Base-by-base conservation (phyloP, 805 yeast species). In the Lachancea mirantina region DNA sequence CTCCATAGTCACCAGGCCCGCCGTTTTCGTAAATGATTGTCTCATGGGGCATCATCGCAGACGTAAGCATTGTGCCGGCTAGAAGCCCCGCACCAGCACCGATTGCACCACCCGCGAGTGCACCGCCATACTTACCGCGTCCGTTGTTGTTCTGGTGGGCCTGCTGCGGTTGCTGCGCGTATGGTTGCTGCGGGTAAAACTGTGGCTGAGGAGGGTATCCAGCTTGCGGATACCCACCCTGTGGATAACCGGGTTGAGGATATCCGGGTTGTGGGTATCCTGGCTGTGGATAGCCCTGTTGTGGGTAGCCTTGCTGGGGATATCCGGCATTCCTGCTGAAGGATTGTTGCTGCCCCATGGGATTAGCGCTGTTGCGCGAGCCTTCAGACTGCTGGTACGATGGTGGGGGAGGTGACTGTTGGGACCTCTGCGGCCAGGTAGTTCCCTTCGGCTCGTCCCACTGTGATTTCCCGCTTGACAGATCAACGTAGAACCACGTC, bases 381-480 rank as follows among this genome's bases (percentile, higher is more conserved):
- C 29, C 30, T 14, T 30, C 43, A 15, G 42, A 47, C 15, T 23
- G 46, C 14, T 32, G 43, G 13, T 38, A 38, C 28, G 32, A 42
- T 3, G 39, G 32, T 26, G 32, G n/a, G 2, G 74, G 73, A 6
- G 78, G 77, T 2, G 66, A 64, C 3, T 49, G 56, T 6, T 46
- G 59, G 4, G 41, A 34, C n/a, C n/a, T n/a, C n/a, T n/a, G n/a
- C n/a, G n/a, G n/a, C 52, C 71, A 70, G 2, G 45, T 52, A 0
- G 84, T 73, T 1, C 80, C 80, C 8, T 40, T 38, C 10, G 96
- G 96, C 9, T 77, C 74, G 33, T 84, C 95, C 97, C 97, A 89
- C 57, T 87, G 96, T 0, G 95, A 84, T 44, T 74, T 64, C 39
- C 82, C 79, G 9, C 84, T 72, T 10, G 66, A 49, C 42, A 82